A percentile compares a stretch with the other conserved stretches of the same genome.
phyloP scores from a whole-genome alignment of 192 early-diverging fungal species.

The Coemansia sp. region DNA sequence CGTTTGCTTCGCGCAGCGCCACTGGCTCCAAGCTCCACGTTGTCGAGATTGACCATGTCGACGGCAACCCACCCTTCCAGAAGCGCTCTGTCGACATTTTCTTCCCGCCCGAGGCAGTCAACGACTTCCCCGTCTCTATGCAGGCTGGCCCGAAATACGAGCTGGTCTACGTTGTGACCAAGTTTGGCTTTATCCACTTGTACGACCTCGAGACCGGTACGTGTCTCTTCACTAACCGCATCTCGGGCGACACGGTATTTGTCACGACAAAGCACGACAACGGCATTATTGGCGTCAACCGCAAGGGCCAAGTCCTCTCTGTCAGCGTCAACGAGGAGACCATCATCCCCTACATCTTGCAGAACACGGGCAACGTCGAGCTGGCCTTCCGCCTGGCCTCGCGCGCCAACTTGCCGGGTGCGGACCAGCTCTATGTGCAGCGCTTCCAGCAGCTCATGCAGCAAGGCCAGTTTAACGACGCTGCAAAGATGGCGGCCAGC shows the following conservation, averaged over 20 bases:
- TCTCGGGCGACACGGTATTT: conserved; percentile 98
- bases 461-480: conserved; percentile 77
- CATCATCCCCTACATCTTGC: conserved; percentile 88
- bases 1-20: conserved; percentile 84
- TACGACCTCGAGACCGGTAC: conserved; percentile 94
- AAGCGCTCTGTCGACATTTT: conserved; percentile 91
- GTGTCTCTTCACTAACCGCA: conserved; percentile 97
- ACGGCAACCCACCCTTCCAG: conserved; percentile 83
- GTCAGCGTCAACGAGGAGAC: conserved; percentile 89
- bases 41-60: conserved; percentile 94
- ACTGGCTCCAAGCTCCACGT: conserved; percentile 90
- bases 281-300: conserved; percentile 94
- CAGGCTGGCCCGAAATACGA: conserved; percentile 93
- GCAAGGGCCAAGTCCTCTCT: conserved; percentile 94
- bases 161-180: conserved; percentile 94
- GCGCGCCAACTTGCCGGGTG: conserved; percentile 86
- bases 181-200: conserved; percentile 96
- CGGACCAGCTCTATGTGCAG: conserved; percentile 85
- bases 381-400: conserved; percentile 87
- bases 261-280: conserved; percentile 88
- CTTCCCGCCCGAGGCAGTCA: conserved; percentile 94
- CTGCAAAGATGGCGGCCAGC: conserved; percentile 92
- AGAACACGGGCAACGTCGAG: conserved; percentile 79
- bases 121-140: conserved; percentile 97
- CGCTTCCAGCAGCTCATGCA: conserved; percentile 87